Evolutionary conservation across 495 filamentous ascomycete genomes (phyloP).

Genomic region (Xylaria telfairii): DNA sequence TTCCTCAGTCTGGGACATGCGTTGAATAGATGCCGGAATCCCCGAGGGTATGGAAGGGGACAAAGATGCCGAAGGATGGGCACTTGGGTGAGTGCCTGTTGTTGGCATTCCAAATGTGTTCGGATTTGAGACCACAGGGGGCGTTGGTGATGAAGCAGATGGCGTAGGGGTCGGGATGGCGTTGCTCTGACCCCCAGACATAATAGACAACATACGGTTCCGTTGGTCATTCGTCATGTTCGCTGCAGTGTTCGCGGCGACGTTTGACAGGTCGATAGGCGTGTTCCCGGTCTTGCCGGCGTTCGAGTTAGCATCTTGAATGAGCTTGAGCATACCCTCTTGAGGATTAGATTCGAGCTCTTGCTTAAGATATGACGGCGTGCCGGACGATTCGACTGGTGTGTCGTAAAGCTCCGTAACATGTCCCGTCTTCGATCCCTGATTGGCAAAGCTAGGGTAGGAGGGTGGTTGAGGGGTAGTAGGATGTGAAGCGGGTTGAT

Average conservation of each 20-base stretch:
- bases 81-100: conserved; percentile 41
- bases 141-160: conserved; percentile 35
- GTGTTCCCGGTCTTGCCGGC: conserved; percentile 54
- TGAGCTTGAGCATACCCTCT: conserved; percentile 85
- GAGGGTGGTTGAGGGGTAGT: conserved; percentile 34
- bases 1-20: conserved; percentile 67
- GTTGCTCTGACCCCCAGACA: conserved; percentile 56
- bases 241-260: conserved; percentile 71
- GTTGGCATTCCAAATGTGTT: conserved; percentile 35
- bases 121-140: conserved; percentile 17
- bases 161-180: conserved; percentile 34
- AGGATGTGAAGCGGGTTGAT: conserved; percentile 35
- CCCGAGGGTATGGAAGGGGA: conserved; percentile 65
- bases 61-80: conserved; percentile 45
- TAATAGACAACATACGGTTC: conserved; percentile 78
- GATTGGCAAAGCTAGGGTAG: conserved; percentile 36
- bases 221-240: conserved; percentile 80
- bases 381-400: conserved; percentile 44
- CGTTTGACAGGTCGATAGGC: conserved; percentile 72
- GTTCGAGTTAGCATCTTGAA: conserved; percentile 77
- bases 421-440: conserved; percentile 45
- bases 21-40: conserved; percentile 59
- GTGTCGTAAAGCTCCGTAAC: conserved; percentile 57
- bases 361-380: conserved; percentile 52
- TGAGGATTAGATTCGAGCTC: conserved; percentile 60